These are phyloP conservation scores for Aquilaria agallochum DNA, from an alignment of 441 rosid species.

Conservation along the genomic window DNA sequence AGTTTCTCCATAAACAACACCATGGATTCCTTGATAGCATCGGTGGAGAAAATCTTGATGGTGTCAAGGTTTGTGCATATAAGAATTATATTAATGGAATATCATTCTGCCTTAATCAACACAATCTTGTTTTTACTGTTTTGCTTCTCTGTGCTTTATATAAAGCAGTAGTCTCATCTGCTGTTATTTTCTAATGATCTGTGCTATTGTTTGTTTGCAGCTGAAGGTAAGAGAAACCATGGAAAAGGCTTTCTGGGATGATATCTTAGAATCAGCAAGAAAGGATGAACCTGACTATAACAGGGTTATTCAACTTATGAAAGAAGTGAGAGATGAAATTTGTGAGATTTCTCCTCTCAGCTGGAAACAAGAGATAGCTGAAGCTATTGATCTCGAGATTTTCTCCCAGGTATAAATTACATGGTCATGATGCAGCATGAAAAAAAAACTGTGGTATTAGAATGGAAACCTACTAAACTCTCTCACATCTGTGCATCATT, in stretches of 20 bases:
- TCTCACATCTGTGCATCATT: conserved; percentile 6
- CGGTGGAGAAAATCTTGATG: conserved; percentile 34
- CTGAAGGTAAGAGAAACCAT: conserved; percentile 64
- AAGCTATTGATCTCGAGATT: conserved; percentile 73
- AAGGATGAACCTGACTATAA: conserved; percentile 57
- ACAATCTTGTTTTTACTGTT: conserved; percentile 3
- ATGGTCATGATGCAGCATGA: too few species aligned
- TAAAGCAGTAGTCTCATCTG: background rate
- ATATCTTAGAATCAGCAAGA: conserved; percentile 59
- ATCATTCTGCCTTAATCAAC: too few species aligned
- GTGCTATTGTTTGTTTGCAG: conserved; percentile 29
- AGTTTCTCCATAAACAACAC: conserved; percentile 50
- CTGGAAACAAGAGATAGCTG: conserved; percentile 77
- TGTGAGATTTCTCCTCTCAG: conserved; percentile 76
- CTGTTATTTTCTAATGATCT: background rate
- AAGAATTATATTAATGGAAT: too few species aligned
- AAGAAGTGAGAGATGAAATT: conserved; percentile 86
- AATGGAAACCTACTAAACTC: background rate
- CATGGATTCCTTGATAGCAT: conserved; percentile 37
- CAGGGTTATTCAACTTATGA: conserved; percentile 67
- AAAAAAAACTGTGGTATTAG: background rate
- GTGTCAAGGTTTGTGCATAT: conserved; percentile 52
- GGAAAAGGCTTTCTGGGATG: conserved; percentile 93
- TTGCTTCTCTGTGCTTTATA: conserved; percentile 3
- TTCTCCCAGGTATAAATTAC: conserved; percentile 58